These are phyloP conservation scores for Pleurotus eryngii DNA, from an alignment of 768 basidiomycete species.

Conservation along the genomic window DNA sequence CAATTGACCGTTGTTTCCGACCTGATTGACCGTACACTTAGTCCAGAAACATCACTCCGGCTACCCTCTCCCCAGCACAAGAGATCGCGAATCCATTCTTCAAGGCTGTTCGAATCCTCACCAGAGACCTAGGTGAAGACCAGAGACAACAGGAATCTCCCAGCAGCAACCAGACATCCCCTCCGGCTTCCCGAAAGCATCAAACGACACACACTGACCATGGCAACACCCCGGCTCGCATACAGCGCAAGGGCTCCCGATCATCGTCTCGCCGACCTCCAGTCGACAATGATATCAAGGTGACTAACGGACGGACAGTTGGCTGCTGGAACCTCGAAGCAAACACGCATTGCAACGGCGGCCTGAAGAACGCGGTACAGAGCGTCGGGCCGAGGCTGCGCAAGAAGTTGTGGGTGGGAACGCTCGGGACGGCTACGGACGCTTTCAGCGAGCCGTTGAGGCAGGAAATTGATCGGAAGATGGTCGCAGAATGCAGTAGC, in stretches of 20 bases:
- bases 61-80: slow-evolving; percentile 32
- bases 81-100: slow-evolving; percentile 61
- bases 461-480: slow-evolving; percentile 49
- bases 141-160: too few relatives aligned
- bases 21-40: slow-evolving; percentile 14
- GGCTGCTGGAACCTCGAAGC: slow-evolving; percentile 45
- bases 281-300: slow-evolving; percentile 3
- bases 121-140: too few relatives aligned
- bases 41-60: slow-evolving; percentile 33
- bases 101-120: slow-evolving; percentile 20
- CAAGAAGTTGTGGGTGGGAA: slow-evolving; percentile 62
- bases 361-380: slow-evolving; percentile 77
- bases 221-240: slow-evolving; percentile 30
- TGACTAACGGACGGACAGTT: slow-evolving; percentile 13
- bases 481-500: slow-evolving; percentile 36
- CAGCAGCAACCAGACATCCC: slow-evolving; percentile 2
- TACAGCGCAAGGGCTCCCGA: slow-evolving; percentile 50
- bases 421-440: slow-evolving; percentile 72
- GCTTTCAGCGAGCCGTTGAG: slow-evolving; percentile 53
- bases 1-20: not conserved
- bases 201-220: slow-evolving; percentile 45
- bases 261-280: slow-evolving; percentile 45
- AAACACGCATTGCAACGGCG: slow-evolving; percentile 79
- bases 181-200: slow-evolving; percentile 38
- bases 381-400: slow-evolving; percentile 57